Evolutionary conservation across 108 stramenopile genomes (phyloP), one percentile per base, ranked within the genome.

Genomic region (Conticribra guillardii): DNA sequence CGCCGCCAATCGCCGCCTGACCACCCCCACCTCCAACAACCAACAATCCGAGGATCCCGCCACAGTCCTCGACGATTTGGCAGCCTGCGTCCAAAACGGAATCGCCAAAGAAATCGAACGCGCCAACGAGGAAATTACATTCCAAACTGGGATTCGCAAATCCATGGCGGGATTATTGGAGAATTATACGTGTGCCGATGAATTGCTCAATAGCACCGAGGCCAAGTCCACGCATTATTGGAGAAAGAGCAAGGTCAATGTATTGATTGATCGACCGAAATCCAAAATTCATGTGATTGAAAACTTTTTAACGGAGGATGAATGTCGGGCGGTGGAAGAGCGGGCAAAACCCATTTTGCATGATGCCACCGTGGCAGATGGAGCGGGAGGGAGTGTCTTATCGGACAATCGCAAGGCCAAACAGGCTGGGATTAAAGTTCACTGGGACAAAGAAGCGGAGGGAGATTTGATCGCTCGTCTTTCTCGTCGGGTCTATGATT

Each of bases 131-230:
- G 89, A 92, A 75, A 69, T 95, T 27, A 62, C 81, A 0, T 88
- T 89, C 37, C 84, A 95, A 57, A 66, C 76, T 7, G 54, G 60
- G 1, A 64, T 89, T 64, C 86, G 92, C 5, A 84, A 63, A 29
- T 51, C 64, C 15, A 84, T 93, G 73, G 84, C 82, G 1, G 74
- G 50, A 2, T 49, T 83, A 32, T 56, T 89, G 45, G 95, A 96
- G 57, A 88, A 96, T 68, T 92, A 92, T 45, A 93, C 95, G 1
- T 96, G 95, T 67, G 80, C 74, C 44, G 92, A 93, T 71, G 69
- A 74, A 15, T 51, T 49, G 1, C 47, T 90, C 19, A 72, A 79
- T 27, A 90, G 90, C 0, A 82, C 87, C 1, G 62, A 80, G 18
- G 60, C 85, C 32, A 58, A 71, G 27, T 41, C 66, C 1, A 84